phyloP scores from a whole-genome alignment of 129 eudicot species.

The Artemisia tridentata region DNA sequence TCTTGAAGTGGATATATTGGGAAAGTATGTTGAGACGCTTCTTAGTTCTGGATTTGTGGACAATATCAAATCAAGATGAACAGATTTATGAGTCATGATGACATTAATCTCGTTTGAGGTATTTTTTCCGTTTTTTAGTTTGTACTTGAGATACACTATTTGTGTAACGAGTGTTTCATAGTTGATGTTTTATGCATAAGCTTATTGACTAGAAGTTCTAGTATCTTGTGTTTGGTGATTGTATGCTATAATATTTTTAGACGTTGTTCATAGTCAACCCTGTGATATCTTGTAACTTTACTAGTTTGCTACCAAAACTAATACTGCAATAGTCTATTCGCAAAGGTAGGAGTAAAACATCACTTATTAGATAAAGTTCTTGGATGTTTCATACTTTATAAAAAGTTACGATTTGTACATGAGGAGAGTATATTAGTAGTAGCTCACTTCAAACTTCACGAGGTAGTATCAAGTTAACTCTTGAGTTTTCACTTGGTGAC shows the following conservation, averaged over 20 bases:
- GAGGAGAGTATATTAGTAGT: too few species aligned
- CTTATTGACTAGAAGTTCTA: not conserved
- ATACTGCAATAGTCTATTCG: not conserved
- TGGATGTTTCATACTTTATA: too few species aligned
- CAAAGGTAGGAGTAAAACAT: too few species aligned
- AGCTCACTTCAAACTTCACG: too few species aligned
- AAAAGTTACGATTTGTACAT: too few species aligned
- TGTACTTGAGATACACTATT: not conserved
- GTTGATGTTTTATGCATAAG: not conserved
- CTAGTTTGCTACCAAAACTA: too few species aligned
- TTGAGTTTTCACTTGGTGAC: too few species aligned
- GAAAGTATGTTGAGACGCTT: conserved; percentile 84
- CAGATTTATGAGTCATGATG: not conserved
- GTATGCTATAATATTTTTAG: not conserved
- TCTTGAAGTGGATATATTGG: conserved; percentile 93
- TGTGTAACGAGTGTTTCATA: not conserved
- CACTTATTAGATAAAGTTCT: too few species aligned
- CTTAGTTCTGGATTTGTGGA: conserved; percentile 66
- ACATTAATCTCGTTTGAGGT: not conserved
- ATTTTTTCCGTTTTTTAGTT: conserved; percentile 4
- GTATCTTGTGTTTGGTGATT: not conserved
- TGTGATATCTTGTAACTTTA: too few species aligned
- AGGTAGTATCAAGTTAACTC: too few species aligned
- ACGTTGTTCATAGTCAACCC: not conserved
- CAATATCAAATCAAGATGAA: conserved; percentile 36